Evolutionary conservation across 2,329 filamentous ascomycete species (phyloP).

Genomic region (Sarocladium oryzae): DNA sequence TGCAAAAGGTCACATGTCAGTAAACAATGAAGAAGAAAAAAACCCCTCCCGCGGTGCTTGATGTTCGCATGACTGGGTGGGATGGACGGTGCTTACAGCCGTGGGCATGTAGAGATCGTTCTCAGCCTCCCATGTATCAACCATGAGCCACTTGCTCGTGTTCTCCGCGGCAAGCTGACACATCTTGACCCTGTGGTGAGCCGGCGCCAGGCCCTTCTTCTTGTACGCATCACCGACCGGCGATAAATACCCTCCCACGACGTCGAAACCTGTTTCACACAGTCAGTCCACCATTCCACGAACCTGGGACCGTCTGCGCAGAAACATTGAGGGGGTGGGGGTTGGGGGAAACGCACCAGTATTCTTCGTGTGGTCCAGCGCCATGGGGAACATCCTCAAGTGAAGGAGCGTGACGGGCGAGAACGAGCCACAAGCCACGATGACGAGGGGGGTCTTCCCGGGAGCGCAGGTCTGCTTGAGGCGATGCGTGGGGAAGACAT

Average conservation of each 20-base stretch:
- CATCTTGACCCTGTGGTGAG: slow-evolving; percentile 54
- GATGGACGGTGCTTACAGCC: slow-evolving; percentile 34
- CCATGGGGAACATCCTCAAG: slow-evolving; percentile 84
- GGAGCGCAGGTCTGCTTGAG: slow-evolving; percentile 49
- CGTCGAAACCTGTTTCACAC: slow-evolving; percentile 53
- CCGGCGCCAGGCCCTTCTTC: slow-evolving; percentile 31
- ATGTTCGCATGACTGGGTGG: too few relatives aligned
- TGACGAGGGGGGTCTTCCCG: slow-evolving; percentile 54
- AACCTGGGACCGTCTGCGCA: neutral
- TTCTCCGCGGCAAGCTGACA: slow-evolving; percentile 73
- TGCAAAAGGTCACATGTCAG: neutral
- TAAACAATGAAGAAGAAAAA: too few relatives aligned
- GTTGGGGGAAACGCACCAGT: slow-evolving; percentile 19
- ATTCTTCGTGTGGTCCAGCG: slow-evolving; percentile 65
- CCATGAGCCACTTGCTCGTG: slow-evolving; percentile 70
- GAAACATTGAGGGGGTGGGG: neutral
- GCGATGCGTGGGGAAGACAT: slow-evolving; percentile 55
- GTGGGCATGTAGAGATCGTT: slow-evolving; percentile 80
- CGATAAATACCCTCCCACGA: slow-evolving; percentile 59
- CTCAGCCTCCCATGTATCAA: slow-evolving; percentile 82
- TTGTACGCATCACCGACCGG: slow-evolving; percentile 29
- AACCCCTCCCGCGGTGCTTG: too few relatives aligned
- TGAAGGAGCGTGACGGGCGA: slow-evolving; percentile 72
- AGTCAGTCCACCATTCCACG: neutral
- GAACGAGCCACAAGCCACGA: slow-evolving; percentile 66